A percentile compares a stretch with the other conserved stretches of the same genome.
Conservation (phyloP, 768 basidiomycete genomes). For the Lactarius hengduanensis region DNA sequence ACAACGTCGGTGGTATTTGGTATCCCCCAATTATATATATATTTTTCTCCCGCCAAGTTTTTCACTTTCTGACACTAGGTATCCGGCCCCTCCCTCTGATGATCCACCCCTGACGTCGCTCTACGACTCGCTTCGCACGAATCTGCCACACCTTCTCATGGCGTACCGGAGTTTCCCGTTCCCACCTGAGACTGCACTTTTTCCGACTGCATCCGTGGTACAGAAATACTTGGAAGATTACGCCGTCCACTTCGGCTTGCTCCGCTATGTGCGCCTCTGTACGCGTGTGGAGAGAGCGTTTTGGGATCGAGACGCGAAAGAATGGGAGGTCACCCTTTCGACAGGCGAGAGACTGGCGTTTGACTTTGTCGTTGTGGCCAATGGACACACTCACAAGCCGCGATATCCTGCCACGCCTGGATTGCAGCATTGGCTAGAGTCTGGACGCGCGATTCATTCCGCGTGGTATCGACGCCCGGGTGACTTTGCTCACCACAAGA, state of each 20-base stretch:
- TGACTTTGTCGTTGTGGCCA: constrained; percentile 71
- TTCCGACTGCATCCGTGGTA: constrained; percentile 59
- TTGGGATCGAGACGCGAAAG: constrained; percentile 37
- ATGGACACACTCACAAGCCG: constrained; percentile 71
- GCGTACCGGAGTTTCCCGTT: constrained; percentile 61
- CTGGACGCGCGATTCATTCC: constrained; percentile 59
- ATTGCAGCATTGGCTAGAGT: constrained; percentile 53
- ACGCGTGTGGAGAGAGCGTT: constrained; percentile 50
- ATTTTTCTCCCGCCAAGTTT: neutral
- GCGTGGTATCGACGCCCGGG: constrained; percentile 62
- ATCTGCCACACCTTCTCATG: constrained; percentile 80
- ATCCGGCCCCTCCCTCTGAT: constrained; percentile 50
- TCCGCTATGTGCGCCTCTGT: constrained; percentile 60
- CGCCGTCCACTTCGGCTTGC: constrained; percentile 58
- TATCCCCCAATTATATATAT: constrained; percentile 32
- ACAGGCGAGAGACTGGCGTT: constrained; percentile 41
- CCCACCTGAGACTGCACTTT: constrained; percentile 70
- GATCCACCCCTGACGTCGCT: constrained; percentile 64
- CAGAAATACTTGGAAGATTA: constrained; percentile 69
- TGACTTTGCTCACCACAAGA: constrained; percentile 35
- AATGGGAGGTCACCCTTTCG: constrained; percentile 53
- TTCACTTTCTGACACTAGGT: constrained; percentile 38
- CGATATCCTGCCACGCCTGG: constrained; percentile 62
- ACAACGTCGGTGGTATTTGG: constrained; percentile 77
- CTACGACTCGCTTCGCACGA: constrained; percentile 81